These are phyloP conservation scores for Incumbomyces delicatus DNA, from an alignment of 2,329 filamentous ascomycete genomes.

Conservation along the genomic window DNA sequence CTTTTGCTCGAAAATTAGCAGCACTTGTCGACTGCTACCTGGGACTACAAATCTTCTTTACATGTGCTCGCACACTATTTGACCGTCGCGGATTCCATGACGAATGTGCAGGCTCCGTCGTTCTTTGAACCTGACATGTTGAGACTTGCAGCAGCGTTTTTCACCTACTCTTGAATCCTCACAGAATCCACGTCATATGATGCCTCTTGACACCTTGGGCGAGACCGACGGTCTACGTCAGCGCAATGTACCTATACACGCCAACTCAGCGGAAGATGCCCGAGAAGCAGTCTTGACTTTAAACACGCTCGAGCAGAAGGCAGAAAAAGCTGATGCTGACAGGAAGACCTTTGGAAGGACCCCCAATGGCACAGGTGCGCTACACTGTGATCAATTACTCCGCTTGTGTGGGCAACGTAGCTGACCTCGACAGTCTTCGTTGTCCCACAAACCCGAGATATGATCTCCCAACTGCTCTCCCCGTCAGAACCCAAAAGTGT, in stretches of 20 bases:
- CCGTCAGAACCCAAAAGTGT: constrained; percentile 92
- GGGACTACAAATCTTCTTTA: no score
- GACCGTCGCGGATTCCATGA: no score
- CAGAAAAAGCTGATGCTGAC: constrained; percentile 39
- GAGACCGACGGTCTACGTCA: constrained; percentile 37
- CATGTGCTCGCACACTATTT: no score
- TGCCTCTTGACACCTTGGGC: constrained; percentile 14
- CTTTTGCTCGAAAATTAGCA: no score
- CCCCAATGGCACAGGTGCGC: constrained; percentile 78
- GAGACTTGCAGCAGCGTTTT: no score
- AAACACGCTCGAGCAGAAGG: constrained; percentile 37
- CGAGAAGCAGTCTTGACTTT: constrained; percentile 40
- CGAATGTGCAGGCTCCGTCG: no score
- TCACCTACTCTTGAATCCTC: no score
- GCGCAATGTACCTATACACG: constrained; percentile 31
- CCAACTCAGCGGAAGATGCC: constrained; percentile 29
- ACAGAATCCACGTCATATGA: no score
- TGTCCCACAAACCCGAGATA: constrained; percentile 92
- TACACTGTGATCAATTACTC: background rate
- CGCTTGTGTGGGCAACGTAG: no score
- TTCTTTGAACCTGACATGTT: no score
- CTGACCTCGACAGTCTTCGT: constrained; percentile 62
- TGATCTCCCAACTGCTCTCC: constrained; percentile 95
- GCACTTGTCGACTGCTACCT: no score
- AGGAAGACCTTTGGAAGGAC: constrained; percentile 86